Evolutionary conservation across 2,329 filamentous ascomycete genomes (phyloP), one percentile per base, ranked within the genome.

Genomic region (Botrytis tulipae): DNA sequence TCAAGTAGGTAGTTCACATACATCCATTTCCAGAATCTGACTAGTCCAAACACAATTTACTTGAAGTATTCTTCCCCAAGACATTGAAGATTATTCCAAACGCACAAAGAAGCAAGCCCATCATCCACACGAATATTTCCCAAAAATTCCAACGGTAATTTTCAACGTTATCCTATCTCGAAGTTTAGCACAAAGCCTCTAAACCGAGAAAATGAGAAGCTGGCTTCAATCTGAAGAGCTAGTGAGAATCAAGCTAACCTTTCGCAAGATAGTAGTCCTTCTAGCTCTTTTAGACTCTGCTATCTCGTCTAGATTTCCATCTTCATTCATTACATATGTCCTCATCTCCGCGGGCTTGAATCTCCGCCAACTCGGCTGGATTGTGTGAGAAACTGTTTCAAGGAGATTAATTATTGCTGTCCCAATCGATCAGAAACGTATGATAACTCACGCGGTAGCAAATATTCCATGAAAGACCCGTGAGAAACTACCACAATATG

Each of bases 401-500:
- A 69, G 16, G 22, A 3, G 22, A 20, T 69, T 32, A 69, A 37
- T 69, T 44, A 16, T 25, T 2, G 35, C 6, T 29, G 1, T 4
- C 37, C 12, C 25, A 42, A 42, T 57, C 6, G 48, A 69, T 29
- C 3, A 22, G 18, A 14, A 22, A 25, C 4, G 29, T n/a, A 10
- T 32, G 22, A 25, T 9, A 65, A 29, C 70, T 48, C 54, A 66
- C 70, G 16, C 9, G 44, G 42, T 35, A 71, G 44, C n/a, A 71
- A 42, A 46, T 54, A 10, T 12, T 66, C 46, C 42, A 71, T 29
- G 10, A 71, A 71, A 54, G 42, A 46, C n/a, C 70, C 70, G 25
- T 71, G 70, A 32, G 57, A 51, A 16, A 71, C n/a, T 6, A 71
- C 35, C 5, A 71, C 59, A 12, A 71, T 51, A 57, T 71, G 70